Conservation (phyloP, 768 basidiomycete species). For the Leccinum subgranulosum region DNA sequence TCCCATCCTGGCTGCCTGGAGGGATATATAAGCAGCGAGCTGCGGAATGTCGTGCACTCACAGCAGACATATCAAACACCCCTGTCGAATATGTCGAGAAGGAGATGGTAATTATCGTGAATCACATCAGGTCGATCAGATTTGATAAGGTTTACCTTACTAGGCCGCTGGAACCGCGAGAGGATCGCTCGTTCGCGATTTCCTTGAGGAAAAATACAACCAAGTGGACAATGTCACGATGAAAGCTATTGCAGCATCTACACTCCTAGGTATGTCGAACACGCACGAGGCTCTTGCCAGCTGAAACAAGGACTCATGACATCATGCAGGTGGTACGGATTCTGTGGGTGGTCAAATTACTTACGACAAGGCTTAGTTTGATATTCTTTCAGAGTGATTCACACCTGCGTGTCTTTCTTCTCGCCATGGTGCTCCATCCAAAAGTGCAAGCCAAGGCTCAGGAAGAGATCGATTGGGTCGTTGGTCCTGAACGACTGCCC, state of each 20-base stretch:
- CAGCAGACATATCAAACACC: constrained; percentile 19
- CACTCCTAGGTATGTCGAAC: constrained; percentile 20
- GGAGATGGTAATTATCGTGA: constrained; percentile 19
- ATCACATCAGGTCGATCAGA: neutral
- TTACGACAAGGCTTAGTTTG: neutral
- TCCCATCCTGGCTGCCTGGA: constrained; percentile 36
- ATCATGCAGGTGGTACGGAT: constrained; percentile 22
- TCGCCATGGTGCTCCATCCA: constrained; percentile 34
- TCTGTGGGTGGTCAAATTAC: constrained; percentile 14
- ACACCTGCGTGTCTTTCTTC: constrained; percentile 25
- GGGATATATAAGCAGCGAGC: constrained; percentile 21
- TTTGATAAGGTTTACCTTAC: neutral
- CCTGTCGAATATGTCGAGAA: constrained; percentile 23
- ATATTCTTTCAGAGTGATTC: constrained; percentile 11
- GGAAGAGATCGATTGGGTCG: constrained; percentile 30
- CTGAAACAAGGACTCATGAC: neutral
- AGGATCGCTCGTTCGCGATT: constrained; percentile 19
- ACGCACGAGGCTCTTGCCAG: too few relatives aligned
- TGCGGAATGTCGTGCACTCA: constrained; percentile 17
- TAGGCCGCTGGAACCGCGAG: constrained; percentile 22
- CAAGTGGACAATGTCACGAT: constrained; percentile 6
- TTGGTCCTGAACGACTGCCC: constrained; percentile 32
- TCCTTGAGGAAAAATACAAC: constrained; percentile 6
- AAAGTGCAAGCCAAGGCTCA: constrained; percentile 31
- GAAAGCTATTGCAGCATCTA: constrained; percentile 21